Evolutionary conservation across 202 grass and related monocot species (phyloP), one percentile per base, ranked within the genome.

Genomic region (Eragrostis tef): DNA sequence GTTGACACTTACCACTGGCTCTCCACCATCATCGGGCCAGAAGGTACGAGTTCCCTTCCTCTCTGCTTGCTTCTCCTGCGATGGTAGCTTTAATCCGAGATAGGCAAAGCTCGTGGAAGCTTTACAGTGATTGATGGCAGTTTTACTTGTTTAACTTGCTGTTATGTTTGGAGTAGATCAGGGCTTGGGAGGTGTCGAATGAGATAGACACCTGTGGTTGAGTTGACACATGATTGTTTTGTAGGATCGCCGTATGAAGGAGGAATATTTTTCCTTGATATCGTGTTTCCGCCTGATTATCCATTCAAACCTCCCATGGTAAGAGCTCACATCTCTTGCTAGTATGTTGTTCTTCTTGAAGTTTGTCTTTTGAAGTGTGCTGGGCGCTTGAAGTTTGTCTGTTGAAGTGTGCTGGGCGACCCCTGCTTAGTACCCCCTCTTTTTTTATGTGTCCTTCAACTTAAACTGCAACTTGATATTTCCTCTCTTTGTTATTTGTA

Each of bases 261-360:
- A 87, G 97, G 97, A 48, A 88, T 99, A 85, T 99, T 92, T 90
- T 99, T 93, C 26, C 87, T 96, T 71, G 96, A 99, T 78, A 85
- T 99, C 36, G 67, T 92, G 49, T 99, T 99, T 58, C 90, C 96
- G 11, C 63, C 31, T 86, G 87, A 99, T 57, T 99, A 99, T 90
- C 93, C 93, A n/a, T 99, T 96, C 84, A 99, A 92, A 61, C 89
- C 96, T 25, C 96, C 96, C 8, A 81, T 27, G 85, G 95, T 98
- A 91, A 89, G 51, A 62, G 11, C 50, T 81, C 25, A n/a, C 16
- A 7, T 46, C 63, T 58, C 17, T 71, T 61, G 15, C 1, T 43
- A 13, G 7, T 60, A 71, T 58, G 63, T 70, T 6, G 15, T 67
- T 81, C 10, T 76, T 2, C 61, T 61, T 53, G 24, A 25, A 22